phyloP scores from a whole-genome alignment of 495 filamentous ascomycete genomes.

The Physcia stellaris region DNA sequence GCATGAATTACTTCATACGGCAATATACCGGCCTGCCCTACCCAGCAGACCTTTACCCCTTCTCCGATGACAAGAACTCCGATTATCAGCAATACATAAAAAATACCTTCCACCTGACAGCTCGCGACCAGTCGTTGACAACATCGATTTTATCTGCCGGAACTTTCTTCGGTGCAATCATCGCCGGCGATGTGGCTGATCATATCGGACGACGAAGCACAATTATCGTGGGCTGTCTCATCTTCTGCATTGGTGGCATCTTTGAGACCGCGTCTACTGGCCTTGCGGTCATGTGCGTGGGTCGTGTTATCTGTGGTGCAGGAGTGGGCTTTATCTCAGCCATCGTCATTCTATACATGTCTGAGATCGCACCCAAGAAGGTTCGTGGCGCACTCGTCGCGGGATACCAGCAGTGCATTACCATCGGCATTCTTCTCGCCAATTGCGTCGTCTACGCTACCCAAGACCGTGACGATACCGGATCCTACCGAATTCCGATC shows the following conservation, averaged over 20 bases:
- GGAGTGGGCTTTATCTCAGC: constrained; percentile 66
- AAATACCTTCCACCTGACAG: constrained; percentile 20
- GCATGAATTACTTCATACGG: constrained; percentile 36
- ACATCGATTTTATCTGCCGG: constrained; percentile 45
- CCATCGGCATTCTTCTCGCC: constrained; percentile 33
- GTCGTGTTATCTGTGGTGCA: constrained; percentile 57
- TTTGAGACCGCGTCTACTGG: constrained; percentile 36
- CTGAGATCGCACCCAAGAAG: constrained; percentile 28
- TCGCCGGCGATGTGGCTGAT: constrained; percentile 43
- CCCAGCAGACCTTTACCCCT: too few relatives aligned
- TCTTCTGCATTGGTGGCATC: constrained; percentile 40
- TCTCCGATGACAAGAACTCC: too few relatives aligned
- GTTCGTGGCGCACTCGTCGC: constrained; percentile 33
- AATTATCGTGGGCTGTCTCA: constrained; percentile 38
- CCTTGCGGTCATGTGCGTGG: constrained; percentile 45
- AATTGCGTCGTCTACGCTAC: constrained; percentile 41
- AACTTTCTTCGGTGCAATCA: constrained; percentile 48
- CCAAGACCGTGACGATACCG: constrained; percentile 27
- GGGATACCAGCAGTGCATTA: constrained; percentile 34
- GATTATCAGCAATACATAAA: constrained; percentile 14
- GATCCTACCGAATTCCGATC: constrained; percentile 19
- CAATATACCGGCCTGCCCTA: constrained; percentile 23
- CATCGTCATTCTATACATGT: constrained; percentile 41
- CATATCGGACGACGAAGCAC: constrained; percentile 41
- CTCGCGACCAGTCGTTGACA: constrained; percentile 35